A percentile compares a stretch with the other conserved stretches of the same genome.
Evolutionary conservation across 2,329 filamentous ascomycete genomes (phyloP).

Genomic region (Phaeosphaeriaceae sp.): DNA sequence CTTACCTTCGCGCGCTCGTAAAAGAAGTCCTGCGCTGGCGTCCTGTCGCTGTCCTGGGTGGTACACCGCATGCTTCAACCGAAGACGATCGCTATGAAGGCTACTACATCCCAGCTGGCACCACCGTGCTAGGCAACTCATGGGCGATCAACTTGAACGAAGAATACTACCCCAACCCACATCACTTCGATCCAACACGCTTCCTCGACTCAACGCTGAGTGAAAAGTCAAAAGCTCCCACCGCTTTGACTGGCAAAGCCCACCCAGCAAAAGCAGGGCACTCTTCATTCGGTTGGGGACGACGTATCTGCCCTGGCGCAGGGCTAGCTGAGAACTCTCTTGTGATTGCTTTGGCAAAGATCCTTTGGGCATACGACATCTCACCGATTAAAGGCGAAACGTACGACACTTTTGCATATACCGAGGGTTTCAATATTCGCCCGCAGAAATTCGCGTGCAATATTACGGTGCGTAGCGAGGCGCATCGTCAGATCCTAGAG

Average conservation of each 20-base stretch:
- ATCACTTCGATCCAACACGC: slow-evolving; percentile 50
- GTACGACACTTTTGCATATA: slow-evolving; percentile 51
- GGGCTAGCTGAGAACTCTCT: slow-evolving; percentile 41
- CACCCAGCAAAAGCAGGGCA: slow-evolving; percentile 43
- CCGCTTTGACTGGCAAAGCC: slow-evolving; percentile 23
- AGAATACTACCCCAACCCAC: slow-evolving; percentile 49
- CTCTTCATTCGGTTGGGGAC: slow-evolving; percentile 46
- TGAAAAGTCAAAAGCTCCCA: slow-evolving; percentile 22
- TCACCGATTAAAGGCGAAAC: slow-evolving; percentile 31
- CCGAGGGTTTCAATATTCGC: slow-evolving; percentile 51
- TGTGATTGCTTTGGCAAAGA: slow-evolving; percentile 41
- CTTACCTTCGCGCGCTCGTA: slow-evolving; percentile 49
- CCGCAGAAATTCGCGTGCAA: slow-evolving; percentile 46
- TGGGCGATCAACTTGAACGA: slow-evolving; percentile 55
- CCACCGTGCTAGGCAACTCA: slow-evolving; percentile 54
- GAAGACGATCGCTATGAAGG: slow-evolving; percentile 59
- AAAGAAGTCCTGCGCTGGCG: slow-evolving; percentile 48
- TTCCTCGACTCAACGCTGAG: slow-evolving; percentile 42
- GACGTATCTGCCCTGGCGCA: slow-evolving; percentile 42
- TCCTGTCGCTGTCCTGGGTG: slow-evolving; percentile 52
- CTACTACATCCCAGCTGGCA: slow-evolving; percentile 58
- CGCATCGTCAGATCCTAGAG: slow-evolving; percentile 36
- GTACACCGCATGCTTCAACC: slow-evolving; percentile 57
- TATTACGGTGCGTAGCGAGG: slow-evolving; percentile 42
- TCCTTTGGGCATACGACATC: slow-evolving; percentile 48